Conservation (phyloP, 208 protist species). For the Leptomonas seymouri region DNA sequence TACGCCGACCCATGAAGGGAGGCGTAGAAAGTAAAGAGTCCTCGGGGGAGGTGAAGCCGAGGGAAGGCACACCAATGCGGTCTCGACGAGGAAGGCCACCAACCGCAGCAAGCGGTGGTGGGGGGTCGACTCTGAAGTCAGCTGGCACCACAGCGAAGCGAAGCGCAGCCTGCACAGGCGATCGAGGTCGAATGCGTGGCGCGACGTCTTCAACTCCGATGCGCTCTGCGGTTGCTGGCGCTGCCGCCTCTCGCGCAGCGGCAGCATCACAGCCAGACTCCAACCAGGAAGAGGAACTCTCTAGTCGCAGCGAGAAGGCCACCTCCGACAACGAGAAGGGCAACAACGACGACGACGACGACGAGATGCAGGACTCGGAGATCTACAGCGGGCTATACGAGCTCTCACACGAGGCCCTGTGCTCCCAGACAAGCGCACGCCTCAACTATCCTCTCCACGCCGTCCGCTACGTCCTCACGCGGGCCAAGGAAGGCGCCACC, state of each 20-base stretch:
- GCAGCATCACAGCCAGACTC: not conserved
- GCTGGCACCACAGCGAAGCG: not conserved
- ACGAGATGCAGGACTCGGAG: constrained; percentile 18
- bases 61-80: not conserved
- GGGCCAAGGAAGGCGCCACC: constrained; percentile 71
- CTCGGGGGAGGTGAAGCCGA: not conserved
- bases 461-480: constrained; percentile 62
- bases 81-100: constrained; percentile 11
- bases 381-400: constrained; percentile 24
- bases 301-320: not conserved
- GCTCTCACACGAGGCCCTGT: constrained; percentile 31
- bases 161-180: not conserved
- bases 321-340: constrained; percentile 2
- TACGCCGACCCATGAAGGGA: not conserved
- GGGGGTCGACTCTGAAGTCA: not conserved
- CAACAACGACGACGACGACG: constrained; percentile 8
- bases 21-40: not conserved
- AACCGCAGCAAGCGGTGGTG: not conserved
- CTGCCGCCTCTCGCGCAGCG: not conserved
- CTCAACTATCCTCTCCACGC: constrained; percentile 34
- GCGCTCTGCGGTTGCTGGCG: not conserved
- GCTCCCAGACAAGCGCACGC: constrained; percentile 43
- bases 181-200: not conserved
- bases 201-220: not conserved
- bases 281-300: not conserved